A percentile compares a stretch with the other conserved stretches of the same genome.
phyloP scores from a whole-genome alignment of 495 filamentous ascomycete species.

The Pyrenopolyporus hunteri region DNA sequence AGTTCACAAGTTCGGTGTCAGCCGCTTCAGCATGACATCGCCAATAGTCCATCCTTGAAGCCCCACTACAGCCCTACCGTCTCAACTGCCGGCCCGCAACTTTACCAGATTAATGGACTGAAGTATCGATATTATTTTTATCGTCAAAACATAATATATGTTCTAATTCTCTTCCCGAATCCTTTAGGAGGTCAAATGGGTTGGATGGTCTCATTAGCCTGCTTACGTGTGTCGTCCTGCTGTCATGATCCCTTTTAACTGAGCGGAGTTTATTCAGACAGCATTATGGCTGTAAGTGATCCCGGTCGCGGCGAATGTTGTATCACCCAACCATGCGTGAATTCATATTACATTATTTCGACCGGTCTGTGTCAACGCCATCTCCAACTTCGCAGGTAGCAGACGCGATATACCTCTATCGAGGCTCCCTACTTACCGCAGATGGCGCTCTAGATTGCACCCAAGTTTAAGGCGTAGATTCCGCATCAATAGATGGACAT shows the following conservation, averaged over 20 bases:
- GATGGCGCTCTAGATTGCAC: not conserved
- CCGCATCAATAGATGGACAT: not conserved
- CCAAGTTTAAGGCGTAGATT: not conserved
- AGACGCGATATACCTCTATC: too few relatives aligned
- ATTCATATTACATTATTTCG: not conserved
- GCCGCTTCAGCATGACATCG: not conserved
- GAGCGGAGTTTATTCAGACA: not conserved
- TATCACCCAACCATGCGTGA: slow-evolving; percentile 2
- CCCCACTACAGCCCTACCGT: not conserved
- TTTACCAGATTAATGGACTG: not conserved
- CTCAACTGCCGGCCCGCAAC: not conserved
- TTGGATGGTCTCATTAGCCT: too few relatives aligned
- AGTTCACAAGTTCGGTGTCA: not conserved
- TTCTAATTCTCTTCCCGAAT: not conserved
- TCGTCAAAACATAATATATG: not conserved
- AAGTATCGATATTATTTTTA: not conserved
- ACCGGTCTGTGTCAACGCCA: not conserved
- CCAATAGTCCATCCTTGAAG: not conserved
- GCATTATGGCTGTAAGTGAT: not conserved
- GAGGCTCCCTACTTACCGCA: too few relatives aligned
- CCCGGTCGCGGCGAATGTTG: slow-evolving; percentile 12
- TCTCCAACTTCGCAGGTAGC: too few relatives aligned
- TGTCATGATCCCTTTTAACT: not conserved
- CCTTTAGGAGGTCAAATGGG: too few relatives aligned
- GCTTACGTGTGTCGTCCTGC: slow-evolving; percentile 2